Percentiles rank a stretch among this genome's conserved stretches.
These are phyloP conservation scores for Podospora pseudocomata DNA, from an alignment of 495 filamentous ascomycete species.

Conservation along the genomic window DNA sequence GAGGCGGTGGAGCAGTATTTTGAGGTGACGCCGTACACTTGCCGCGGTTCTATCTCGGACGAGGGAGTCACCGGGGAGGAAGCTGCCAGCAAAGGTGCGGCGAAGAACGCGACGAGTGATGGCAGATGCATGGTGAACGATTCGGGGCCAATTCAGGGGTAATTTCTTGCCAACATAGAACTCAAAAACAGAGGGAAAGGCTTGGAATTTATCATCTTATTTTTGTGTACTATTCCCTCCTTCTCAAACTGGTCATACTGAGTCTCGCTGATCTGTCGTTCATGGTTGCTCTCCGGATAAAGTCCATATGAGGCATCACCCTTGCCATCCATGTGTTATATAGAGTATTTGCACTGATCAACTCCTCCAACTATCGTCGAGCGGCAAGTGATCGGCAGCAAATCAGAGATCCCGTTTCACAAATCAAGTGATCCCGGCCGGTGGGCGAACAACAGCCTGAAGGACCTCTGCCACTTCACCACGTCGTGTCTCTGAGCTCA, in stretches of 20 bases:
- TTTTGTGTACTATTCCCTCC: background rate
- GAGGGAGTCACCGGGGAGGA: background rate
- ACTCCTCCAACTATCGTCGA: background rate
- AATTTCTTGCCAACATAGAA: background rate
- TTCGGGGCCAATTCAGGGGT: background rate
- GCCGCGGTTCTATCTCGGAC: background rate
- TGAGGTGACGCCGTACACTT: conserved; percentile 9
- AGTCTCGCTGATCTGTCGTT: background rate
- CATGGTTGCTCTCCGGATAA: conserved; percentile 1
- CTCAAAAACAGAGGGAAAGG: background rate
- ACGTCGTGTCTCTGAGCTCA: background rate
- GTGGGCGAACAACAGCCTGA: background rate
- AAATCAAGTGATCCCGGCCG: background rate
- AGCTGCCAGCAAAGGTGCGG: background rate
- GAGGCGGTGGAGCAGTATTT: conserved; percentile 21
- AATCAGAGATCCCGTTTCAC: background rate
- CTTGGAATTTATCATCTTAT: background rate
- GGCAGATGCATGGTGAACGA: background rate
- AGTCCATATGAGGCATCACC: background rate
- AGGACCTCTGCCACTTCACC: background rate
- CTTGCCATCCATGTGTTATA: background rate
- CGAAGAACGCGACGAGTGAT: background rate
- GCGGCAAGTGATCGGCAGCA: conserved; percentile 6
- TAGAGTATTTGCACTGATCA: background rate
- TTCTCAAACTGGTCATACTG: background rate